These are phyloP conservation scores for Laguncularia racemosa DNA, from an alignment of 345 rosid species.

Conservation along the genomic window DNA sequence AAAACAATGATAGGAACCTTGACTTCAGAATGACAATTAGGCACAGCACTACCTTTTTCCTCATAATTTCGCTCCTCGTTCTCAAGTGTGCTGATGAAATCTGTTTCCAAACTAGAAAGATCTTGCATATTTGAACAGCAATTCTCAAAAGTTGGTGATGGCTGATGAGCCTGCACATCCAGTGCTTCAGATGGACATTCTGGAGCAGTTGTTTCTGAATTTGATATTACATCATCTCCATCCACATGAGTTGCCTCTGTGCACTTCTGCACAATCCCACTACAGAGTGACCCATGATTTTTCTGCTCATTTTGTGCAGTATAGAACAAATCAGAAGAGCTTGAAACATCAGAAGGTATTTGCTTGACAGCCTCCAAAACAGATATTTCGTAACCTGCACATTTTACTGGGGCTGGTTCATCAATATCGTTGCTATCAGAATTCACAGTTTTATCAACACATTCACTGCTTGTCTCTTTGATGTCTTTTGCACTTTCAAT, in stretches of 20 bases:
- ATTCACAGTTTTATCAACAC: background rate
- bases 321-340: background rate
- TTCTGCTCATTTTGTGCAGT: background rate
- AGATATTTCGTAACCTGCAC: no score
- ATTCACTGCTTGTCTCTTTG: background rate
- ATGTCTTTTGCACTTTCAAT: no score
- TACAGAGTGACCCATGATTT: no score
- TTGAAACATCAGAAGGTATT: no score
- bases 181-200: conserved; percentile 9
- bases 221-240: conserved; percentile 15
- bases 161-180: conserved; percentile 10
- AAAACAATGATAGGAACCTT: conserved; percentile 17
- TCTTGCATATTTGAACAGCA: conserved; percentile 21
- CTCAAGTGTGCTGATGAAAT: conserved; percentile 25
- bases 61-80: conserved; percentile 20
- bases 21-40: conserved; percentile 34
- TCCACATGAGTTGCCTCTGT: conserved; percentile 5
- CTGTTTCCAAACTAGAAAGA: conserved; percentile 17
- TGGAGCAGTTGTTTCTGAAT: conserved; percentile 17
- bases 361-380: no score
- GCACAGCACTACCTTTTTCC: conserved; percentile 27
- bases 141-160: conserved; percentile 14
- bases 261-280: no score
- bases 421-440: background rate
- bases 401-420: no score